Percentiles rank a stretch among this genome's conserved stretches.
Conservation (phyloP, 768 basidiomycete genomes). For the Russula olivacea region DNA sequence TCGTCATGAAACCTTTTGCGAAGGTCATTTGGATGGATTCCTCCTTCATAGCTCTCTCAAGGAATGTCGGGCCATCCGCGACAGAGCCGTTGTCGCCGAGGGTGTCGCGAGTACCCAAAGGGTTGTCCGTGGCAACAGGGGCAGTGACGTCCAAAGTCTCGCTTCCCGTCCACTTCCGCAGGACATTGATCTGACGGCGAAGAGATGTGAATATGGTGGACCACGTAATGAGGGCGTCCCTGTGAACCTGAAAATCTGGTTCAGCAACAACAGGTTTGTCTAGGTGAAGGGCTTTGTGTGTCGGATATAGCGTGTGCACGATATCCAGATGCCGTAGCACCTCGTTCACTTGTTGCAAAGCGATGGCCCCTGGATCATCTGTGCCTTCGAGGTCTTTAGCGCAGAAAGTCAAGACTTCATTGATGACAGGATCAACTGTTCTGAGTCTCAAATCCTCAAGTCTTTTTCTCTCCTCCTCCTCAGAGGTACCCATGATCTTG, state of each 20-base stretch:
- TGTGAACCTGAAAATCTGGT: slow-evolving; percentile 65
- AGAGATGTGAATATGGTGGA: slow-evolving; percentile 80
- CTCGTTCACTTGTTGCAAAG: slow-evolving; percentile 55
- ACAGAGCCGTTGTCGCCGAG: slow-evolving; percentile 37
- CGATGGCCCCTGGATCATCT: slow-evolving; percentile 37
- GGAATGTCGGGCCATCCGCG: slow-evolving; percentile 77
- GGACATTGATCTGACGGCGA: slow-evolving; percentile 69
- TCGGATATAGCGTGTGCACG: slow-evolving; percentile 84
- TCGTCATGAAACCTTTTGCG: slow-evolving; percentile 81
- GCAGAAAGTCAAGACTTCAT: slow-evolving; percentile 75
- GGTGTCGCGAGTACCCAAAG: slow-evolving; percentile 31
- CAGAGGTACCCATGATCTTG: slow-evolving; percentile 69
- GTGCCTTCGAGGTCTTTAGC: slow-evolving; percentile 42
- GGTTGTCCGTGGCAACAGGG: slow-evolving; percentile 62
- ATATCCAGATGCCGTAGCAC: slow-evolving; percentile 72
- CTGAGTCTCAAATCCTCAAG: slow-evolving; percentile 80
- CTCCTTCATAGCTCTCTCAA: slow-evolving; percentile 91
- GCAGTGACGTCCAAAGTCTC: slow-evolving; percentile 85
- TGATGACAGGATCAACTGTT: slow-evolving; percentile 75
- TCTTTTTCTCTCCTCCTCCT: slow-evolving; percentile 74
- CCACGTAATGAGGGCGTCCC: slow-evolving; percentile 90
- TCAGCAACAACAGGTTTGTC: slow-evolving; percentile 72
- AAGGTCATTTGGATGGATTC: slow-evolving; percentile 94
- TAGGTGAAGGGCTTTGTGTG: slow-evolving; percentile 66
- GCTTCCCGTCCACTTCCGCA: slow-evolving; percentile 92